phyloP scores from a whole-genome alignment of 2,329 filamentous ascomycete genomes.

The Aspergillus floridensis region DNA sequence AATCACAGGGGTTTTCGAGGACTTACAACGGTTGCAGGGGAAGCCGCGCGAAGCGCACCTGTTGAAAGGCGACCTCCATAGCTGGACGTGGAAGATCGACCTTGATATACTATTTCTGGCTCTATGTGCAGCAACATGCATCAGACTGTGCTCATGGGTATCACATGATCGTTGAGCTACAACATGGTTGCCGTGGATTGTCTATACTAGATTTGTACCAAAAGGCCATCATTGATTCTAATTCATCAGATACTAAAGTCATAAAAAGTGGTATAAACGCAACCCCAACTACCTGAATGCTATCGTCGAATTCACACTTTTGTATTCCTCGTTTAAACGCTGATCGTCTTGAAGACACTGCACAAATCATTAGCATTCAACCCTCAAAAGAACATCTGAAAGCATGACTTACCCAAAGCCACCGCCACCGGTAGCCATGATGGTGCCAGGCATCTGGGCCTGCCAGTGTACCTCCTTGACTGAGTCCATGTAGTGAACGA shows the following conservation, averaged over 20 bases:
- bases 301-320: constrained; percentile 6
- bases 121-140: neutral
- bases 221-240: constrained; percentile 4
- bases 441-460: constrained; percentile 83
- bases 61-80: neutral
- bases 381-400: neutral
- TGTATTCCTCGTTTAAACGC: constrained; percentile 54
- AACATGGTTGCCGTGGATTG: no score
- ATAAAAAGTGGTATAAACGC: constrained; percentile 7
- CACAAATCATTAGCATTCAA: constrained; percentile 18
- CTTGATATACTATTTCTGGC: neutral
- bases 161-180: neutral
- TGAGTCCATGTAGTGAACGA: constrained; percentile 93
- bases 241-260: constrained; percentile 3
- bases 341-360: constrained; percentile 79
- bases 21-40: no score
- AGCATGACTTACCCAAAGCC: constrained; percentile 62
- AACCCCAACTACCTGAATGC: constrained; percentile 6
- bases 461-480: constrained; percentile 98
- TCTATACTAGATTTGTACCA: neutral
- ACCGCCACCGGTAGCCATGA: constrained; percentile 86
- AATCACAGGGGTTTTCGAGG: no score
- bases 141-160: neutral
- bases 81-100: neutral
- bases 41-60: neutral